phyloP scores from a whole-genome alignment of 306 rosid genomes.

The Sechiopsis laciniata region DNA sequence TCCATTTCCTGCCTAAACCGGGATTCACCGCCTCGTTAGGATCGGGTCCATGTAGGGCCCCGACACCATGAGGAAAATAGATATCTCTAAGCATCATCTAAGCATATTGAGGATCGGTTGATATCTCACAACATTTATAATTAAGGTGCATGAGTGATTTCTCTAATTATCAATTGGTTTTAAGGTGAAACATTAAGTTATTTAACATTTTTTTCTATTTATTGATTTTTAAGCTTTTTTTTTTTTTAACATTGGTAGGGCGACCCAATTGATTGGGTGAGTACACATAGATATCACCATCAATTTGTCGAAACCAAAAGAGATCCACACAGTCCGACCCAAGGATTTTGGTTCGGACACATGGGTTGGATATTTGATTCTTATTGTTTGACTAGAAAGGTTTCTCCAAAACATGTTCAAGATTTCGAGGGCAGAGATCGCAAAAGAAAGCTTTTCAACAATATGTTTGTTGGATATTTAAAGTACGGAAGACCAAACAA shows the following conservation, averaged over 20 bases:
- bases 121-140: no score
- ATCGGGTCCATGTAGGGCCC: no score
- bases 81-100: no score
- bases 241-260: slow-evolving; percentile 37
- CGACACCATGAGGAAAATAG: no score
- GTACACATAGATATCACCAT: slow-evolving; percentile 89
- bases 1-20: no score
- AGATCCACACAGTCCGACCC: slow-evolving; percentile 51
- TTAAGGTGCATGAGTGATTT: no score
- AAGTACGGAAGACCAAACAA: slow-evolving; percentile 21
- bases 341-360: neutral
- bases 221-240: no score
- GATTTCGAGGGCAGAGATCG: neutral
- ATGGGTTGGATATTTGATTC: slow-evolving; percentile 44
- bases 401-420: slow-evolving; percentile 23
- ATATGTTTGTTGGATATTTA: slow-evolving; percentile 16
- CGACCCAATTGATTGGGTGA: slow-evolving; percentile 88
- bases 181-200: no score
- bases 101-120: no score
- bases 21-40: no score
- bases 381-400: slow-evolving; percentile 42
- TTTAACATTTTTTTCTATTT: no score
- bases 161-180: no score
- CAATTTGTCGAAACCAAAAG: slow-evolving; percentile 76
- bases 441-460: neutral